Evolutionary conservation across 2,329 filamentous ascomycete species (phyloP).

Genomic region (Pseudocercospora ulei): DNA sequence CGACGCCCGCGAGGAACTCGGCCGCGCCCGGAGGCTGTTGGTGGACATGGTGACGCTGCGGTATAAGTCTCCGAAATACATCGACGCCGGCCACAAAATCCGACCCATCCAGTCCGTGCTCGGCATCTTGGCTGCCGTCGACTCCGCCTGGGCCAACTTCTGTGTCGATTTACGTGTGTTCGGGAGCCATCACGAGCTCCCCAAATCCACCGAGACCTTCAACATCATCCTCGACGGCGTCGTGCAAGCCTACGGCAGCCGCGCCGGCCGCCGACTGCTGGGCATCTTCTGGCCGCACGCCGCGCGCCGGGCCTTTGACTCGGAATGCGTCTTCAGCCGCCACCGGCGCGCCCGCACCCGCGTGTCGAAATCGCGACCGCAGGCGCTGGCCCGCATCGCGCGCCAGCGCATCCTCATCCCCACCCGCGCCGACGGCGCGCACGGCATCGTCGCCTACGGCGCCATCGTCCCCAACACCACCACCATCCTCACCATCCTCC

Average conservation of each 20-base stretch:
- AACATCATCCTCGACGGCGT: conserved; percentile 48
- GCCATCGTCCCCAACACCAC: conserved; percentile 20
- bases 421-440: background rate
- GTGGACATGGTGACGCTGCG: conserved; percentile 8
- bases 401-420: conserved; percentile 15
- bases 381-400: conserved; percentile 9
- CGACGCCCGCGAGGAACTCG: conserved; percentile 2
- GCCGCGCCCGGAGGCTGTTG: conserved; percentile 13
- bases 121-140: conserved; percentile 19
- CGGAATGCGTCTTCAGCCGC: conserved; percentile 4
- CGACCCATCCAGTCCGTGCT: conserved; percentile 16
- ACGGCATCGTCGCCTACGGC: conserved; percentile 20
- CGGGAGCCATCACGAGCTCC: conserved; percentile 14
- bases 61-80: background rate
- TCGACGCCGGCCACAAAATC: background rate
- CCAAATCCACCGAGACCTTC: conserved; percentile 37
- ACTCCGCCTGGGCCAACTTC: conserved; percentile 18
- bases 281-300: conserved; percentile 39
- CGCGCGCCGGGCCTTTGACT: conserved; percentile 12
- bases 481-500: conserved; percentile 25
- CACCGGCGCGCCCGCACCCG: conserved; percentile 1
- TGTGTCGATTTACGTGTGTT: conserved; percentile 8
- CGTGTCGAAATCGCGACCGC: conserved; percentile 9
- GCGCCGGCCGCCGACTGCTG: conserved; percentile 43
- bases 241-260: conserved; percentile 43